Conservation (phyloP, 257 asterid species). For the Nicotiana attenuata region DNA sequence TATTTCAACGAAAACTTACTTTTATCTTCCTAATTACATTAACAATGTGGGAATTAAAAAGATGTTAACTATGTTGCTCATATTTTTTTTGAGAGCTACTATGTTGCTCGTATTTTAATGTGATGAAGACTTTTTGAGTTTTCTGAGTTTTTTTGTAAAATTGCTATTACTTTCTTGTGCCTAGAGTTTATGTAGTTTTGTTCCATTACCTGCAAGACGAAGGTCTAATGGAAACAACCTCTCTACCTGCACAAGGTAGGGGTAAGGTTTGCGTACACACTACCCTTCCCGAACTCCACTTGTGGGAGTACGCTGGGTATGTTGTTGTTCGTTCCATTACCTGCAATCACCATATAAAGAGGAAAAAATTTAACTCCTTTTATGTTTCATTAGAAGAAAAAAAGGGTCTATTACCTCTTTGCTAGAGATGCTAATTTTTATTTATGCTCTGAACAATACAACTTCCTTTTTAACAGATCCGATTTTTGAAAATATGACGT, state of each 20-base stretch:
- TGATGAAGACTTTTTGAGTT: not conserved
- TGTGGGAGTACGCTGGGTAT: too few relatives aligned
- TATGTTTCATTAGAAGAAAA: not conserved
- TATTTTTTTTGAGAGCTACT: too few relatives aligned
- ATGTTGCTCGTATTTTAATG: not conserved
- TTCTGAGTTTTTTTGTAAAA: too few relatives aligned
- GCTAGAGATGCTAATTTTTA: not conserved
- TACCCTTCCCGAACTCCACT: too few relatives aligned
- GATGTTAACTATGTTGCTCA: not conserved
- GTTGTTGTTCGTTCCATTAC: too few relatives aligned
- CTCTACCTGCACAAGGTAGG: too few relatives aligned
- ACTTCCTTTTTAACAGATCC: slow-evolving; percentile 3
- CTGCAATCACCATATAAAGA: not conserved
- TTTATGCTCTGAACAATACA: not conserved
- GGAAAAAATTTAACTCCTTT: not conserved
- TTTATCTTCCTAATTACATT: not conserved
- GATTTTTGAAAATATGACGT: slow-evolving; percentile 34
- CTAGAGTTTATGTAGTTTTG: too few relatives aligned
- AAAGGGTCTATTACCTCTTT: not conserved
- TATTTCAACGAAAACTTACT: not conserved
- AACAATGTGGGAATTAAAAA: not conserved
- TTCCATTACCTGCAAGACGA: not conserved
- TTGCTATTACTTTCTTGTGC: too few relatives aligned
- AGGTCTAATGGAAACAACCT: too few relatives aligned
- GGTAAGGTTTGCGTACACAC: too few relatives aligned